Evolutionary conservation across 75 land plant genomes (phyloP).

Genomic region (Pinus taeda): DNA sequence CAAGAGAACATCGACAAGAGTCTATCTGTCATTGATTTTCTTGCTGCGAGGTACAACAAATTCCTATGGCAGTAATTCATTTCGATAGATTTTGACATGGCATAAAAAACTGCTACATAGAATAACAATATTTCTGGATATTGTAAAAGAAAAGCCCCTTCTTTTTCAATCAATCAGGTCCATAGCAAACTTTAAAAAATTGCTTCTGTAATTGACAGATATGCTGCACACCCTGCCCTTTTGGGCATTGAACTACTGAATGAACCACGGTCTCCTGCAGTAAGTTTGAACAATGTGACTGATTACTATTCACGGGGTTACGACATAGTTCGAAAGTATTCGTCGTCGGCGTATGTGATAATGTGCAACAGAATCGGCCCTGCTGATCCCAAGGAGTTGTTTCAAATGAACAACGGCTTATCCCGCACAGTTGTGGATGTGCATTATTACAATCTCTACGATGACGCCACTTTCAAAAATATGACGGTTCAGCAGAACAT

Average conservation of each 20-base stretch:
- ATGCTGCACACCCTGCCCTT: constrained; percentile 18
- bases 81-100: too few species aligned
- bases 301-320: constrained; percentile 27
- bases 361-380: constrained; percentile 47
- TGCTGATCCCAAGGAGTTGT: constrained; percentile 36
- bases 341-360: constrained; percentile 46
- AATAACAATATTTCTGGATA: background rate
- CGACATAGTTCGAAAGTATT: constrained; percentile 28
- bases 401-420: constrained; percentile 31
- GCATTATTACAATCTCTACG: constrained; percentile 74
- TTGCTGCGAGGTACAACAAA: constrained; percentile 49
- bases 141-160: too few species aligned
- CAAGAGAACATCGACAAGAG: constrained; percentile 40
- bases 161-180: too few species aligned
- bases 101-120: too few species aligned
- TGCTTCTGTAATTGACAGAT: constrained; percentile 12
- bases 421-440: constrained; percentile 48
- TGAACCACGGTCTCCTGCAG: constrained; percentile 14
- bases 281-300: constrained; percentile 16
- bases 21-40: constrained; percentile 66
- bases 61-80: too few species aligned
- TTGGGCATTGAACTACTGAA: constrained; percentile 36
- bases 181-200: too few species aligned
- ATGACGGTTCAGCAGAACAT: constrained; percentile 66
- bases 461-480: constrained; percentile 15